A percentile compares a stretch with the other conserved stretches of the same genome.
Conservation (phyloP, 1,284 basidiomycete genomes). For the Puccinia horiana region DNA sequence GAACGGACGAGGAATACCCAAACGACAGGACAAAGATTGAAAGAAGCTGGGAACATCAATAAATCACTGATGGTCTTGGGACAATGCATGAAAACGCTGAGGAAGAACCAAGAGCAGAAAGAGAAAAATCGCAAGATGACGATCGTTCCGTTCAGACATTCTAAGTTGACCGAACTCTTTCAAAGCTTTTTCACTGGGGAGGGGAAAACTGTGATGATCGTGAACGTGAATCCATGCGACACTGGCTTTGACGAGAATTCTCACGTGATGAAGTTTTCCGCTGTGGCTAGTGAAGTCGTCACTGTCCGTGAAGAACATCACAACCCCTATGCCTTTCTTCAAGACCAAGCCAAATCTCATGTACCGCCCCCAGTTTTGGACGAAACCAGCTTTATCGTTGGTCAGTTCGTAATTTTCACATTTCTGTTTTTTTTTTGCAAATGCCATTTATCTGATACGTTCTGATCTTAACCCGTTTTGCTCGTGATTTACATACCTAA, state of each 20-base stretch:
- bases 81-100: slow-evolving; percentile 92
- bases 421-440: background rate
- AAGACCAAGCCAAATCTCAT: slow-evolving; percentile 56
- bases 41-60: slow-evolving; percentile 97
- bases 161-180: slow-evolving; percentile 91
- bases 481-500: background rate
- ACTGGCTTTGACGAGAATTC: slow-evolving; percentile 97
- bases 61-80: slow-evolving; percentile 96
- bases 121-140: slow-evolving; percentile 64
- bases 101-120: slow-evolving; percentile 80
- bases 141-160: slow-evolving; percentile 91
- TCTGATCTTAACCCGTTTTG: background rate
- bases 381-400: slow-evolving; percentile 55
- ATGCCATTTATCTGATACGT: background rate
- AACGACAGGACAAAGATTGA: slow-evolving; percentile 81
- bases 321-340: slow-evolving; percentile 56
- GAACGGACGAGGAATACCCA: slow-evolving; percentile 91
- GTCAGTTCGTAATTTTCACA: slow-evolving; percentile 60
- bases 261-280: slow-evolving; percentile 97
- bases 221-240: slow-evolving; percentile 97
- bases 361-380: slow-evolving; percentile 58
- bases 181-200: slow-evolving; percentile 96
- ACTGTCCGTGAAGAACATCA: slow-evolving; percentile 64
- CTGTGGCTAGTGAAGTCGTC: slow-evolving; percentile 84
- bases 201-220: slow-evolving; percentile 79